Evolutionary conservation across 257 asterid genomes (phyloP), one percentile per base, ranked within the genome.

Genomic region (Primulina tabacum): DNA sequence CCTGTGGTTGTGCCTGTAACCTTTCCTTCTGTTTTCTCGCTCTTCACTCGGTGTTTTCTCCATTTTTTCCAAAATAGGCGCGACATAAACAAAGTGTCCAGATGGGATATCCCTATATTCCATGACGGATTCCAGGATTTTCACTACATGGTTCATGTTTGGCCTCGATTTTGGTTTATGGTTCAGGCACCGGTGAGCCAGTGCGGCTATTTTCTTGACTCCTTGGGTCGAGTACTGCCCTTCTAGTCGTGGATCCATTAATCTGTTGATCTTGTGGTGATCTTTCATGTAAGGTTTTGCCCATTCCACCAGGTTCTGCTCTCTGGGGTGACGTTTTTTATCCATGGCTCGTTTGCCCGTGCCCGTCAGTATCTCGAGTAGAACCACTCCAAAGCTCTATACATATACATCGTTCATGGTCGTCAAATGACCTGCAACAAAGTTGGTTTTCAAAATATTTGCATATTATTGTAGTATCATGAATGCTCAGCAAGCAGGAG

Each of bases 391-490:
- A 7, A 84, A 92, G 56, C 95, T 79, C 28, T 92, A 92, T 0
- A 89, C 94, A 32, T 92, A 92, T 0, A 89, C 94, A 32, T 92
- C 98, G 59, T 79, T 87, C 92, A 69, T 83, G 8, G 83, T 85
- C 59, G 96, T 87, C 79, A 89, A 81, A 68, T 89, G 95, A 26
- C 96, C 97, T 91, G 84, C 21, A 74, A 18, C 64, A 53, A 5
- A 16, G 20, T 28, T 28, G 30, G 30, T 2, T 28, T 28, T 28
- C 30, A 28, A 28, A 28, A 3, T 28, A 28, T 3, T 28, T 28
- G 30, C 30, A 28, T 28, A 28, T 28, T 28, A 4, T 3, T 28
- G 30, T 28, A 28, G 30, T 28, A 28, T 28, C 30, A 28, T 28
- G 30, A 28, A 28, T 28, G 30, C 30, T 28, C 4, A 3, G 4